Base-by-base conservation (phyloP, 2,329 filamentous ascomycete genomes). In the Aspergillus fijiensis region DNA sequence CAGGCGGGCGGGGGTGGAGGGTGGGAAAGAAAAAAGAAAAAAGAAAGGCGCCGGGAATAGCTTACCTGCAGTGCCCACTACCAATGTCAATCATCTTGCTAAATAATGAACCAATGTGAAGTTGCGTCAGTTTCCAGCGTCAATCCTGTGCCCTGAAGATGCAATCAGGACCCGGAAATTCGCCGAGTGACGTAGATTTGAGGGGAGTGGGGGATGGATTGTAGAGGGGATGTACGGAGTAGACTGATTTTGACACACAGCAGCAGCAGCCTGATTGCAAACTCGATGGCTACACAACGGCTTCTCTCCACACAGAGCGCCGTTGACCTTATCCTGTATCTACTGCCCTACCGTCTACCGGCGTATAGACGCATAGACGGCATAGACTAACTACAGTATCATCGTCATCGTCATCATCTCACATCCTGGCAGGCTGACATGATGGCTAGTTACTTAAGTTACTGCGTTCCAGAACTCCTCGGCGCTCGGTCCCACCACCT, bases 131-230 rank as follows among this genome's bases (percentile, higher is more conserved):
- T 55, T 25, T 16, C 53, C 25, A 27, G 53, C 48, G 27, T n/a
- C 25, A 48, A 35, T 49, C 16, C 29, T 47, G 42, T 33, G 53
- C 2, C 42, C 21, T 55, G 14, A n/a, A 31, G 16, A 45, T 45
- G 39, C 39, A 45, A 45, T 5, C 39, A 55, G 27, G 53, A 49
- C 16, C 53, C 53, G 42, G 49, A 23, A 55, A 55, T 55, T 48
- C 53, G n/a, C 53, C 53, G 53, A 53, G 21, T 35, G n/a, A 53
- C 33, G 19, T 45, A n/a, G 29, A 49, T 29, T 23, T 6, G 55
- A 60, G 31, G 42, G 49, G 48, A 57, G 50, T n/a, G n/a, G 49
- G 27, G 42, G 25, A 49, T 35, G 33, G 11, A 35, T 11, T 14
- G 12, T 14, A 14, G 33, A 35, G 33, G 7, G 27, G 7, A 29